Conservation (phyloP, 2,329 filamentous ascomycete species). For the Sporothrix luriei region DNA sequence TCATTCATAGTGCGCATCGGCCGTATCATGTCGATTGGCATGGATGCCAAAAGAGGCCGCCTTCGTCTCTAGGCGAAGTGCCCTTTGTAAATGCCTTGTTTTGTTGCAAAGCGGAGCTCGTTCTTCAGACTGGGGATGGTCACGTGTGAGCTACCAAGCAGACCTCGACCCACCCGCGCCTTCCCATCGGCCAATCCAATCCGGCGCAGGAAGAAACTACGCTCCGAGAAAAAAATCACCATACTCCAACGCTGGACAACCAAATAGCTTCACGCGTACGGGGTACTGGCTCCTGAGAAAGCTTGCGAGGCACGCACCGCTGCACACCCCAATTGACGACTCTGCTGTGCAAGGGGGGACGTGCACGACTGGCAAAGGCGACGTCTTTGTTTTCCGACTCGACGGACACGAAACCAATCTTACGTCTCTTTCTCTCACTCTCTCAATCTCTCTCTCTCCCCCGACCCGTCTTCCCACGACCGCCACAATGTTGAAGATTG, state of each 20-base stretch:
- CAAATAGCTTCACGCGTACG: neutral
- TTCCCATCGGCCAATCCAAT: constrained; percentile 17
- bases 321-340: constrained; percentile 12
- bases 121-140: neutral
- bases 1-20: neutral
- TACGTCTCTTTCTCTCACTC: neutral
- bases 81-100: neutral
- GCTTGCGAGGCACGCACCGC: constrained; percentile 7
- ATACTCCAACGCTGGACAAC: neutral
- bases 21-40: neutral
- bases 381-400: neutral
- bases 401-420: neutral
- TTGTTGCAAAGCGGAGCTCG: neutral
- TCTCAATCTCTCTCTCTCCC: neutral
- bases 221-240: constrained; percentile 32
- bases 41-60: constrained; percentile 3
- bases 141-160: neutral
- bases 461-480: neutral
- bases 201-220: constrained; percentile 31
- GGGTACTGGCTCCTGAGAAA: neutral
- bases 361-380: neutral
- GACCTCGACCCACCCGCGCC: neutral
- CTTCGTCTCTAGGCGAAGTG: neutral
- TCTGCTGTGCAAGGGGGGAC: neutral
- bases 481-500: constrained; percentile 67